phyloP scores from a whole-genome alignment of 1,284 basidiomycete genomes.

The Microbotryomycetes sp. region DNA sequence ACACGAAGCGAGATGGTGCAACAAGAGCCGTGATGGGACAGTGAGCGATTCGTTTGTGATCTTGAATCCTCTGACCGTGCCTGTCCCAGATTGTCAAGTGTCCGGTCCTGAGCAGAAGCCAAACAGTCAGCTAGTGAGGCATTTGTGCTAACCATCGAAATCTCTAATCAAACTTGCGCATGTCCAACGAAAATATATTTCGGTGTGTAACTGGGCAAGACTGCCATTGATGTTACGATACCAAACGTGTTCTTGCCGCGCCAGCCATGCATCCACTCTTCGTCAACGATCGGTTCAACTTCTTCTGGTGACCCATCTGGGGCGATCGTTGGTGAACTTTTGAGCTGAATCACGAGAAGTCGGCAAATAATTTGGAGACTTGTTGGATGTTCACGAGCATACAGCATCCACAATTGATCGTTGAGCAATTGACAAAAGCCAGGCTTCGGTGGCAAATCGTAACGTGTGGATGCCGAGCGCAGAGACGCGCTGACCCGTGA shows the following conservation, averaged over 20 bases:
- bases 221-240: slow-evolving; percentile 67
- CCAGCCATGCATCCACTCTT: neutral
- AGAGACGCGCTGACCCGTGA: neutral
- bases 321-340: too few relatives aligned
- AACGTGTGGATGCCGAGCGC: neutral
- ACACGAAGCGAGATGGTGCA: slow-evolving; percentile 57
- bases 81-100: slow-evolving; percentile 66
- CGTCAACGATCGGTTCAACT: neutral
- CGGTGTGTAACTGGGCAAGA: slow-evolving; percentile 62
- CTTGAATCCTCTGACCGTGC: slow-evolving; percentile 34
- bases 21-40: neutral
- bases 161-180: slow-evolving; percentile 58
- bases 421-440: neutral
- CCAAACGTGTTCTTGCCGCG: slow-evolving; percentile 49
- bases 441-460: neutral
- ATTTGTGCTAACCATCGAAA: too few relatives aligned
- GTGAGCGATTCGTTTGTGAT: slow-evolving; percentile 27
- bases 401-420: neutral
- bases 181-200: slow-evolving; percentile 74
- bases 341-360: neutral
- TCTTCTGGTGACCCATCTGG: neutral
- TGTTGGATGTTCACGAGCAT: neutral
- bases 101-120: slow-evolving; percentile 53
- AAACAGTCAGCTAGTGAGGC: too few relatives aligned
- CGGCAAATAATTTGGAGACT: neutral